Evolutionary conservation across 768 basidiomycete genomes (phyloP), one percentile per base, ranked within the genome.

Genomic region (Hypholoma sublateritium): DNA sequence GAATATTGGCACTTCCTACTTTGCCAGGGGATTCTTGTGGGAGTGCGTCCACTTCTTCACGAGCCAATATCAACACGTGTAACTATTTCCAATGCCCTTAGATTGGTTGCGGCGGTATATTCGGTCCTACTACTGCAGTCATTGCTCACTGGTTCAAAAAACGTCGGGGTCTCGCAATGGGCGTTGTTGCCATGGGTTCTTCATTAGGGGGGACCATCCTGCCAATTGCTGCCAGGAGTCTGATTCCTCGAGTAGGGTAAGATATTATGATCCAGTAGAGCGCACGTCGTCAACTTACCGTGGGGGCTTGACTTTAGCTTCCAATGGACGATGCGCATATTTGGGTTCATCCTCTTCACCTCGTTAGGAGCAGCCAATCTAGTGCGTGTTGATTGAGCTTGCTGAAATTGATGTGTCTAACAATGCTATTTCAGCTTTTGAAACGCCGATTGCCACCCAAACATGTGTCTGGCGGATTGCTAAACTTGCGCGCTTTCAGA

Each of bases 1-100:
- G 57, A 78, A 55, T 92, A 85, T 63, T 92, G 90, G 91, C 88
- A 92, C 5, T 87, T 91, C 62, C 63, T 92, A 21, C 76, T 92
- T 0, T 89, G 83, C 57, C 90, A 92, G 67, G 90, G 90, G 0
- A 62, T 91, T 36, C 80, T 79, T 0, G 69, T 84, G 12, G 90
- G 90, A 19, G 84, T 88, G 56, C 57, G 86, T 61, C 6, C 0
- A 24, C 22, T 13, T 16, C 5, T 19, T n/a, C 19, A 12, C 16
- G 25, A 19, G 11, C 17, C 17, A 19, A 44, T 16, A 14, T 9
- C 6, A 22, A 14, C 28, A 32, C 9, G 9, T 5, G 1, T 32
- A 32, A 32, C 6, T 5, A 5, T 32, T 32, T 9, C 9, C 28
- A 9, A 32, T 9, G 28, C 9, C 28, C n/a, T 17, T 51, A 80